These are phyloP conservation scores for Neocallimastix lanati DNA, from an alignment of 192 early-diverging fungal genomes.

Conservation along the genomic window DNA sequence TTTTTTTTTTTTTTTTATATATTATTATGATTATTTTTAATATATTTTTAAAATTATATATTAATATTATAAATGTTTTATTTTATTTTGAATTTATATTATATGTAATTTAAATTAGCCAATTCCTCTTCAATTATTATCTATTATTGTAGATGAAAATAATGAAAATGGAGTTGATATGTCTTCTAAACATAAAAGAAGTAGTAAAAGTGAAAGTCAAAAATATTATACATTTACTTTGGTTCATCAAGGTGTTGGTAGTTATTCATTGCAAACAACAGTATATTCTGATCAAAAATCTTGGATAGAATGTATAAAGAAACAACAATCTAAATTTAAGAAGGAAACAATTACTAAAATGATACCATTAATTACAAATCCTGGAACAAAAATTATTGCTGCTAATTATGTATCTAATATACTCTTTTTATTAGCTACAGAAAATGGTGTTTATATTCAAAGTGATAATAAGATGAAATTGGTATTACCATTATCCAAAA, in stretches of 20 bases:
- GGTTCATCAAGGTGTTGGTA: constrained; percentile 9
- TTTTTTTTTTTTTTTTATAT: too few relatives aligned
- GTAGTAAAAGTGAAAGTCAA: neutral
- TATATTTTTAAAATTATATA: too few relatives aligned
- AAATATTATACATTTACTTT: neutral
- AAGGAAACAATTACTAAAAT: neutral
- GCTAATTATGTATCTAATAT: neutral
- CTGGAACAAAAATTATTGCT: neutral
- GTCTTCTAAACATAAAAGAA: neutral
- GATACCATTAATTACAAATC: neutral
- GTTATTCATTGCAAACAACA: constrained; percentile 50
- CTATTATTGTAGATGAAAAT: neutral
- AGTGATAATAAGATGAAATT: neutral
- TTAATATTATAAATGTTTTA: too few relatives aligned
- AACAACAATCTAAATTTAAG: constrained; percentile 12
- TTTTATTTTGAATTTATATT: too few relatives aligned
- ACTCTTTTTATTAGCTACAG: neutral
- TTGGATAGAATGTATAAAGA: constrained; percentile 69
- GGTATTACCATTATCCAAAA: neutral
- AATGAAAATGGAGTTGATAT: neutral
- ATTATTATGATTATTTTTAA: too few relatives aligned
- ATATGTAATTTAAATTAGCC: too few relatives aligned
- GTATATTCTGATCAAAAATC: constrained; percentile 51
- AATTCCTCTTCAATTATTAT: neutral
- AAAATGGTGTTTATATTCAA: neutral